These are phyloP conservation scores for Clonostachys chloroleuca DNA, from an alignment of 2,329 filamentous ascomycete species.

Conservation along the genomic window DNA sequence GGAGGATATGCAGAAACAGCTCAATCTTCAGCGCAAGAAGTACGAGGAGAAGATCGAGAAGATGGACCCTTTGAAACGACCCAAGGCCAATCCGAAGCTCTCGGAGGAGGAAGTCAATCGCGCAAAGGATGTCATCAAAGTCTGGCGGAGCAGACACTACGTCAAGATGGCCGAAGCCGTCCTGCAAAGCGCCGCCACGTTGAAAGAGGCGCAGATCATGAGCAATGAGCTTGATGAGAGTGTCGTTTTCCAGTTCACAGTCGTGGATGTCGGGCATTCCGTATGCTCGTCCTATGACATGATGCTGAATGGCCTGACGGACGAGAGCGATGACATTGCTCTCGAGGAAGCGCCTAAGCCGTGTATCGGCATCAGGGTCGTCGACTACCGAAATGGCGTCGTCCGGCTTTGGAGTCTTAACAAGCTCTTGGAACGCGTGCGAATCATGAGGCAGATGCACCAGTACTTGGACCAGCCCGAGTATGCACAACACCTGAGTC, in stretches of 20 bases:
- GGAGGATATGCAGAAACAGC: slow-evolving; percentile 81
- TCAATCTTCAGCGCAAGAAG: slow-evolving; percentile 76
- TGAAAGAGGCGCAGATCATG: slow-evolving; percentile 98
- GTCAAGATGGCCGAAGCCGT: slow-evolving; percentile 92
- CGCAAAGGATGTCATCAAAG: slow-evolving; percentile 61
- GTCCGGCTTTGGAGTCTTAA: slow-evolving; percentile 93
- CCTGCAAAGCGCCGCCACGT: slow-evolving; percentile 76
- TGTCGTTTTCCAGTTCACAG: slow-evolving; percentile 90
- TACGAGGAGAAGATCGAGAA: slow-evolving; percentile 83
- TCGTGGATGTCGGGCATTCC: slow-evolving; percentile 83
- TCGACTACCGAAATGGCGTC: slow-evolving; percentile 83
- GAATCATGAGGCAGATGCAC: slow-evolving; percentile 93
- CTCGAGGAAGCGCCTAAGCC: slow-evolving; percentile 82
- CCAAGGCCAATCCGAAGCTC: slow-evolving; percentile 58
- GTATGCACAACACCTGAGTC: slow-evolving; percentile 86
- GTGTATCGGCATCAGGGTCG: slow-evolving; percentile 83
- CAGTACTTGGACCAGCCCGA: slow-evolving; percentile 95
- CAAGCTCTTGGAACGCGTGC: slow-evolving; percentile 82
- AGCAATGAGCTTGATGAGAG: slow-evolving; percentile 92
- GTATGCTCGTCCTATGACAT: slow-evolving; percentile 95
- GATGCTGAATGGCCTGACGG: slow-evolving; percentile 83
- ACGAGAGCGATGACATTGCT: slow-evolving; percentile 77
- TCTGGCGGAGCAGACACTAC: slow-evolving; percentile 82
- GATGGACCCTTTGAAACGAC: slow-evolving; percentile 60
- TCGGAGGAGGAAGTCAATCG: slow-evolving; percentile 68